Percentiles rank a stretch among this genome's conserved stretches.
These are phyloP conservation scores for Fragaria vesca DNA, from an alignment of 306 rosid species.

Conservation along the genomic window DNA sequence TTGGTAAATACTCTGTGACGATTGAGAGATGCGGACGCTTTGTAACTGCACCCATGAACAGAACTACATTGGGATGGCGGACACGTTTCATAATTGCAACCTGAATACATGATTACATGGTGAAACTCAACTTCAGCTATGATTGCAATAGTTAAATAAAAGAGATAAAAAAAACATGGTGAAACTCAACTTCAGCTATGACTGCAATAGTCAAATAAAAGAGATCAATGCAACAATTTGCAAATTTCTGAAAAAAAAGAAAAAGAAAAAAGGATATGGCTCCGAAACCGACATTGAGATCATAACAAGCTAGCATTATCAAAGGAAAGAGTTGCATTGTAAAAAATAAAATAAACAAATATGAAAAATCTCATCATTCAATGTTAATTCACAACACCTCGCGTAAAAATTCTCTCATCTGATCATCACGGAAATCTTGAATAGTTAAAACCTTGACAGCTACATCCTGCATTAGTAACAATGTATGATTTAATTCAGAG, in stretches of 20 bases:
- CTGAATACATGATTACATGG: slow-evolving; percentile 34
- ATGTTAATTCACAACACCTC: slow-evolving; percentile 51
- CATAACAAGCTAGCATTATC: background rate
- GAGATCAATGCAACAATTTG: background rate
- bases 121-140: slow-evolving; percentile 21
- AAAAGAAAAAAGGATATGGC: background rate
- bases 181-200: too few species aligned
- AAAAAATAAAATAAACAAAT: background rate
- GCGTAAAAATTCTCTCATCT: slow-evolving; percentile 81
- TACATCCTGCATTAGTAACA: slow-evolving; percentile 67
- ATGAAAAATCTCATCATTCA: background rate
- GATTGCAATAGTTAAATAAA: background rate
- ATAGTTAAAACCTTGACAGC: slow-evolving; percentile 88
- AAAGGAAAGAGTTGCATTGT: background rate
- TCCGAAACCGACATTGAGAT: background rate
- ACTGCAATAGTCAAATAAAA: background rate
- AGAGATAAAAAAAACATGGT: too few species aligned
- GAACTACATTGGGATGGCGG: slow-evolving; percentile 95
- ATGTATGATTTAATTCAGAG: background rate
- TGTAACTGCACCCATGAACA: slow-evolving; percentile 98
- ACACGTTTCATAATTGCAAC: slow-evolving; percentile 98
- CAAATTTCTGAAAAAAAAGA: background rate
- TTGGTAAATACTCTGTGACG: slow-evolving; percentile 88
- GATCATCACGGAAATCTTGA: slow-evolving; percentile 88
- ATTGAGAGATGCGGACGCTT: slow-evolving; percentile 86